Percentiles rank a stretch among this genome's conserved stretches.
phyloP scores from a whole-genome alignment of 2,329 filamentous ascomycete genomes.

The Pseudogymnoascus sp. region DNA sequence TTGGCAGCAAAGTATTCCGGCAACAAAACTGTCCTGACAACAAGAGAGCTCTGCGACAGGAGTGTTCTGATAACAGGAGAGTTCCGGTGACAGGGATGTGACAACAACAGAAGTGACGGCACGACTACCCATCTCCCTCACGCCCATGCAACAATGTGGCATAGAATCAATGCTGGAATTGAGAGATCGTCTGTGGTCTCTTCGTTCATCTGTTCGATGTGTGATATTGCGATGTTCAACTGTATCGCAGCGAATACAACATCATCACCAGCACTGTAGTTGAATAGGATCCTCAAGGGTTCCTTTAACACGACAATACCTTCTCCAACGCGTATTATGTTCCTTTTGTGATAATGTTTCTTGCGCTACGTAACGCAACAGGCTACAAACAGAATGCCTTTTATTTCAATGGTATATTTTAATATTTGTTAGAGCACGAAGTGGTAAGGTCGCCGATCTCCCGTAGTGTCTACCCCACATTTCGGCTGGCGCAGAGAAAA shows the following conservation, averaged over 20 bases:
- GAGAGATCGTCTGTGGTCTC: too few relatives aligned
- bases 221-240: too few relatives aligned
- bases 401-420: background rate
- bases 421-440: background rate
- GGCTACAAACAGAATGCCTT: background rate
- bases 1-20: too few relatives aligned
- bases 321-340: background rate
- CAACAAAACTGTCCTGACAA: too few relatives aligned
- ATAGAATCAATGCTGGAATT: too few relatives aligned
- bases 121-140: background rate
- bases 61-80: background rate
- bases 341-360: background rate
- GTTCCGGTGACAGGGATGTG: background rate
- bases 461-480: background rate
- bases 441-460: background rate
- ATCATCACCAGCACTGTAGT: background rate
- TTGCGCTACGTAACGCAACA: background rate
- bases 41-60: too few relatives aligned
- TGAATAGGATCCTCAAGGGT: background rate
- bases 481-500: background rate
- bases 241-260: too few relatives aligned
- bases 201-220: too few relatives aligned
- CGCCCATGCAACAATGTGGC: too few relatives aligned
- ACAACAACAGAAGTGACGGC: background rate
- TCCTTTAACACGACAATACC: too few relatives aligned